Evolutionary conservation across 352 stramenopile genomes (phyloP), one percentile per base, ranked within the genome.

Genomic region (Peronospora destructor): DNA sequence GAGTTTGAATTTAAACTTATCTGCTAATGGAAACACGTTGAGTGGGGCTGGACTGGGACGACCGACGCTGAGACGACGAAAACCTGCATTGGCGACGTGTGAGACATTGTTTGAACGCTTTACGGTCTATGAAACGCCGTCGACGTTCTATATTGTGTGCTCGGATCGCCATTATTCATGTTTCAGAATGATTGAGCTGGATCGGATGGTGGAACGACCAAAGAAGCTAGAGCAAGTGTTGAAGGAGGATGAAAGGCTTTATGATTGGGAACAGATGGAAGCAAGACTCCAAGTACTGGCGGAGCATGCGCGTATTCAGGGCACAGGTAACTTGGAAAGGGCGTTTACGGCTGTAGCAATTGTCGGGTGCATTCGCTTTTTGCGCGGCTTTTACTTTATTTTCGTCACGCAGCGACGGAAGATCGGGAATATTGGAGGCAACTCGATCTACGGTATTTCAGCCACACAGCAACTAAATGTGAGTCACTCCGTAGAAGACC

Each of bases 351-450:
- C 93, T 0, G 97, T 98, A 35, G 96, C 95, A 12, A 95, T 99
- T 59, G 83, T 99, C 5, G 97, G 96, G 2, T 99, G 98, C 55
- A 89, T 98, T 37, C 91, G 94, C 16, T 99, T 99, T 69, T 68
- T 98, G 38, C 88, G 97, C 42, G 97, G 88, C 50, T 99, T 98
- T 69, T 99, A 99, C 71, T 87, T 99, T 19, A 98, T 95, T 30
- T 85, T 99, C 29, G 97, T 98, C 29, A 99, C 96, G 2, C 91
- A 98, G 58, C 80, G 92, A 42, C 85, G 84, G 7, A 98, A 98
- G 59, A 97, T 99, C 11, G 95, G 95, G 0, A 96, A 84, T 47
- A 97, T 98, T 51, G 92, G 92, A n/a, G 82, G 84, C 13, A 97
- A 98, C 61, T 94, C 87, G 23, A 96, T 99, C 48, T 99, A 99